Conservation (phyloP, 495 filamentous ascomycete species). For the Daldinia decipiens region DNA sequence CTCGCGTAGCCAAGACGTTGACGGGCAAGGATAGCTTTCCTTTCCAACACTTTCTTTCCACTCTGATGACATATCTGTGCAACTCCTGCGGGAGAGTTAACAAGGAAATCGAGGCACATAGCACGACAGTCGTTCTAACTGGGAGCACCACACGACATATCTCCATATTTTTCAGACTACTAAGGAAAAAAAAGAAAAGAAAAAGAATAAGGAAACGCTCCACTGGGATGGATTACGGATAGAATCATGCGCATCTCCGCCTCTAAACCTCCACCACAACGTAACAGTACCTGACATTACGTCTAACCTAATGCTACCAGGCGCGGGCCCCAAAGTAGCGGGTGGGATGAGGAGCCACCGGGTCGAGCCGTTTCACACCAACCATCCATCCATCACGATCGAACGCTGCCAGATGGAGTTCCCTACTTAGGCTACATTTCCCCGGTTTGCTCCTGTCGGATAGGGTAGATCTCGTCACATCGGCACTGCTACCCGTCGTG, state of each 20-base stretch:
- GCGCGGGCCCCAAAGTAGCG: conserved; percentile 35
- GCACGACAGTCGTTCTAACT: conserved; percentile 34
- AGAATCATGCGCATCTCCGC: conserved; percentile 36
- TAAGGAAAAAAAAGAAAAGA: neutral
- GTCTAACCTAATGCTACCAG: conserved; percentile 37
- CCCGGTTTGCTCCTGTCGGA: conserved; percentile 37
- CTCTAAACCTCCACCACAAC: conserved; percentile 31
- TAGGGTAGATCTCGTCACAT: conserved; percentile 44
- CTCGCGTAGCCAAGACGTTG: conserved; percentile 43
- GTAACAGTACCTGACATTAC: conserved; percentile 45
- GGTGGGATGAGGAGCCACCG: conserved; percentile 40
- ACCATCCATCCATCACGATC: conserved; percentile 39
- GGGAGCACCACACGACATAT: conserved; percentile 11
- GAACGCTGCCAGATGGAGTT: conserved; percentile 36
- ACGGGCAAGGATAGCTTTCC: conserved; percentile 40
- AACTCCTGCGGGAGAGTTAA: conserved; percentile 39
- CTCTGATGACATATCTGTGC: conserved; percentile 39
- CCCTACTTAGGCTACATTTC: conserved; percentile 42
- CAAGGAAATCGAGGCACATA: conserved; percentile 34
- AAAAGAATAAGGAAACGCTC: neutral
- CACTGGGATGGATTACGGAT: conserved; percentile 23
- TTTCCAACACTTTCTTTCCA: conserved; percentile 36
- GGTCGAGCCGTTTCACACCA: conserved; percentile 40
- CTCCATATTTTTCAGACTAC: conserved; percentile 12
- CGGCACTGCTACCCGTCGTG: conserved; percentile 42